Base-by-base conservation (phyloP, 106 monocot genomes). In the Gastrodia elata region DNA sequence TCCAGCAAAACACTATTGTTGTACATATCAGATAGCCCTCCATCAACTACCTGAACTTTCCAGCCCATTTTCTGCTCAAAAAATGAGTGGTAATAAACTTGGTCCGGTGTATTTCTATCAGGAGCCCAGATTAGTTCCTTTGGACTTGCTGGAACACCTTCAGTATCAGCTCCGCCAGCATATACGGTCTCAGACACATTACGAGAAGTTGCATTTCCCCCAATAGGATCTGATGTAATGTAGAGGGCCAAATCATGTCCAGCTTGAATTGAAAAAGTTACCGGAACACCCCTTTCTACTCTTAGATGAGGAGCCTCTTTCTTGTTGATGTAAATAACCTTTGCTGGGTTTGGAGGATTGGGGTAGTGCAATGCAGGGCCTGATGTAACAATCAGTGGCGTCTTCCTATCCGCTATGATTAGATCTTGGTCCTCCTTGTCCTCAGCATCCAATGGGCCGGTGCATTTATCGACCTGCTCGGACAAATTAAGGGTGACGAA, bases 11-110 rank as follows among this genome's bases (percentile, higher is more conserved):
- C 96, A 78, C 84, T 97, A 56, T 86, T 97, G 69, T 97, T 93
- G 58, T 92, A 97, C 96, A 97, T 97, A 72, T 97, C 96, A 4
- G 86, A 83, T 25, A 97, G 83, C 24, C 96, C 96, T 28, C 96
- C 96, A 83, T 97, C 96, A 5, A 97, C 96, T 27, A 97, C 96
- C 64, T 88, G 81, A 76, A 97, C 77, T 83, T 88, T 97, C 92
- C 92, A 97, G 24, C 96, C 96, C 96, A 97, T 97, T 71, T 97
- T 97, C 68, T 77, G 77, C 55, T 80, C 88, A 70, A 80, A 97
- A 1, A 97, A 42, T 2, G 92, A 93, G 2, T 97, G 96, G 59
- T 97, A 97, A 59, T 90, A 93, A 42, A 93, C 92, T 65, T 79
- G 82, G 56, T 93, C 96, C 15, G 96, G 96, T 1, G 96, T 97